Conservation (phyloP, 225 moss, liverwort and hornwort species). For the Ulota crispa region DNA sequence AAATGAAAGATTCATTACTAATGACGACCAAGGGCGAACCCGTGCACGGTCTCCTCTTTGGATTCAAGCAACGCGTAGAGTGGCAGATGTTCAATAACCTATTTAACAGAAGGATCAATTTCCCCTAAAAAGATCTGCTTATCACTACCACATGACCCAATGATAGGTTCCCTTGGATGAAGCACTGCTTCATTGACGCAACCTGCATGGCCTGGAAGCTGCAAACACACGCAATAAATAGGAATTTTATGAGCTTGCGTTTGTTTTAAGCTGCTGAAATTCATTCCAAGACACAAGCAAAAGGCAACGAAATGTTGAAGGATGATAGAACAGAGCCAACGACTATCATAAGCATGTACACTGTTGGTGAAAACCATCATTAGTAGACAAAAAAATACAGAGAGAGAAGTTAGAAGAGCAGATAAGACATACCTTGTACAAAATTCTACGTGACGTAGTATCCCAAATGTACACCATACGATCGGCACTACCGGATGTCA, state of each 20-base stretch:
- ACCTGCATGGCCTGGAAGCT: constrained; percentile 90
- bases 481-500: constrained; percentile 89
- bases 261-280: not conserved
- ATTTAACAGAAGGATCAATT: constrained; percentile 74
- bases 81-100: constrained; percentile 1
- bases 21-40: not conserved
- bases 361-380: not conserved
- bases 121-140: constrained; percentile 89
- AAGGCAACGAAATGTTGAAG: not conserved
- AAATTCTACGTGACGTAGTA: constrained; percentile 80
- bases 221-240: constrained; percentile 26
- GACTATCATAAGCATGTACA: not conserved
- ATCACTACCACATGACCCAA: constrained; percentile 92
- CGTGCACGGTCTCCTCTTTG: not conserved
- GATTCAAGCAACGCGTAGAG: not conserved
- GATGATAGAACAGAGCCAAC: not conserved
- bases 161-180: constrained; percentile 91
- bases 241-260: not conserved
- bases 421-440: constrained; percentile 62
- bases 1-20: not conserved
- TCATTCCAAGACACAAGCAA: not conserved
- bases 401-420: constrained; percentile 19
- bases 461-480: constrained; percentile 96
- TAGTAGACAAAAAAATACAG: not conserved
- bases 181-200: constrained; percentile 92